Evolutionary conservation across 805 yeast species (phyloP), one percentile per base, ranked within the genome.

Genomic region (Schwanniomyces vanrijiae): DNA sequence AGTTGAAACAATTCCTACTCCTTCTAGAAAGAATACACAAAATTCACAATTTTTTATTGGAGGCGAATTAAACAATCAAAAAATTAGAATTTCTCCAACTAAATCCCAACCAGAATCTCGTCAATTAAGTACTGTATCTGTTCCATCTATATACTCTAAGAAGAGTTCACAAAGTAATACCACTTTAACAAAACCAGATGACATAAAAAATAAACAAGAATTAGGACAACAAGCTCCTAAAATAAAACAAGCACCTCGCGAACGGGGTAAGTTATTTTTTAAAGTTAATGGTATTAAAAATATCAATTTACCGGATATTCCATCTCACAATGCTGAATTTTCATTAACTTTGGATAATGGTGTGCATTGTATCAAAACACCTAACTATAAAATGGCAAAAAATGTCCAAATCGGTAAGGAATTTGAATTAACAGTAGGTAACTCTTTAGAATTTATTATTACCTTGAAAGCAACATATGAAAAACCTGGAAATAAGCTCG

Each of bases 321-420:
- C 54, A 18, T 61, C 63, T 6, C 77, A 76, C 42, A 65, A 76
- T 16, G 83, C 81, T 0, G 69, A 73, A 46, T 76, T 81, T 59
- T 73, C 77, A 44, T 53, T 83, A 16, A 77, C 81, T 4, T 66
- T 85, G 45, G 97, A 90, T 61, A 90, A 90, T 61, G 96, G 96
- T 5, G 81, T 82, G 33, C 95, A 90, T 60, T 79, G 88, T 48
- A 78, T 88, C 41, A 78, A 83, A 31, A 89, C 96, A 0, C 78
- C 83, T 7, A 73, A 77, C 63, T 75, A 77, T 55, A 55, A 58
- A 20, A 53, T 79, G 45, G 55, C 60, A 3, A 44, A 58, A n/a
- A 56, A 56, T 26, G 65, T 76, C 29, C 49, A 66, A 9, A 67
- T 88, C 44, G 77, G 77, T 41, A 89, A 87, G 58, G 97, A 91